Evolutionary conservation across 2,329 filamentous ascomycete genomes (phyloP).

Genomic region (Parastagonospora avenae): DNA sequence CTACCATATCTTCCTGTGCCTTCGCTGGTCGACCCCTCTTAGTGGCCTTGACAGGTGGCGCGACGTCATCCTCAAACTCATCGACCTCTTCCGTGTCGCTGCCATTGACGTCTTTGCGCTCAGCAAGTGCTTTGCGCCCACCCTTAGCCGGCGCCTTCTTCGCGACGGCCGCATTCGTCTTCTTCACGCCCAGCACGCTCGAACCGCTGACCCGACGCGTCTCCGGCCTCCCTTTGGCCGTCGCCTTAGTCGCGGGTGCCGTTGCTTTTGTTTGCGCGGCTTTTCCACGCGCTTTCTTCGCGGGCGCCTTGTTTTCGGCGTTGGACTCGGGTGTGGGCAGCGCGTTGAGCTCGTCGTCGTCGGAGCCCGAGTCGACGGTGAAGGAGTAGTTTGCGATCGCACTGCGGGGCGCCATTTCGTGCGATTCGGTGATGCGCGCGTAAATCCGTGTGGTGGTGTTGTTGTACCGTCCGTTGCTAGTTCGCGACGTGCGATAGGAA

Average conservation of each 20-base stretch:
- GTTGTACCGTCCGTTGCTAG: conserved; percentile 3
- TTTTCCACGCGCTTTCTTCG: conserved; percentile 42
- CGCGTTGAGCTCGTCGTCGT: conserved; percentile 46
- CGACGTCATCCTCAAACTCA: conserved; percentile 42
- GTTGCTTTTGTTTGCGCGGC: conserved; percentile 31
- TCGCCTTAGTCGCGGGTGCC: conserved; percentile 34
- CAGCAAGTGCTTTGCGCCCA: conserved; percentile 49
- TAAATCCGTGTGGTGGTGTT: background rate
- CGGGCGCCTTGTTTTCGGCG: conserved; percentile 45
- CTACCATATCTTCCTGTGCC: conserved; percentile 53
- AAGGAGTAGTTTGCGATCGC: conserved; percentile 43
- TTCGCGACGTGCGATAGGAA: conserved; percentile 1
- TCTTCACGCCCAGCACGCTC: conserved; percentile 45
- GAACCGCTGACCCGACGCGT: conserved; percentile 46
- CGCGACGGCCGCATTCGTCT: conserved; percentile 39
- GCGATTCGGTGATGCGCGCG: background rate
- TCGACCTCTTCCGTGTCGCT: conserved; percentile 55
- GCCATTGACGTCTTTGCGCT: conserved; percentile 46
- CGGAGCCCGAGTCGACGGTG: conserved; percentile 48
- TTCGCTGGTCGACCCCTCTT: conserved; percentile 51
- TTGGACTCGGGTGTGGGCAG: conserved; percentile 49
- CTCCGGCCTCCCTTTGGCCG: conserved; percentile 42
- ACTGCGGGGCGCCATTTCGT: conserved; percentile 40
- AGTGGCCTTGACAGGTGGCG: conserved; percentile 26
- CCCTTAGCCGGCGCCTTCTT: conserved; percentile 42